A percentile compares a stretch with the other conserved stretches of the same genome.
These are phyloP conservation scores for Hypoxylon trugodes DNA, from an alignment of 495 filamentous ascomycete species.

Conservation along the genomic window DNA sequence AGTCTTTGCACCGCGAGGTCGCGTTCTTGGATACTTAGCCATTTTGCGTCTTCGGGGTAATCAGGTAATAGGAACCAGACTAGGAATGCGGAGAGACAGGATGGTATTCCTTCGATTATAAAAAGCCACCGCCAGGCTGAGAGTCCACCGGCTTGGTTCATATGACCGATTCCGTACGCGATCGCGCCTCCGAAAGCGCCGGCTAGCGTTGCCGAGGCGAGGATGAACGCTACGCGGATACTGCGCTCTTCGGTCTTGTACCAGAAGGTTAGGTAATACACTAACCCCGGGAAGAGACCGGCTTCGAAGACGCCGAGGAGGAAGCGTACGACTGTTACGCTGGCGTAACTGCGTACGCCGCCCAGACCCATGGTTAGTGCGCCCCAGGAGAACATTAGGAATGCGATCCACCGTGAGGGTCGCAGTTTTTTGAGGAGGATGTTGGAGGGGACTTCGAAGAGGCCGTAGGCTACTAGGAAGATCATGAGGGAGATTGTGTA, in stretches of 20 bases:
- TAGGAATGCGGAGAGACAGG: constrained; percentile 66
- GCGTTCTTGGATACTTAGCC: constrained; percentile 70
- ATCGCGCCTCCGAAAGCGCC: constrained; percentile 84
- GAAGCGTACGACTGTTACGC: constrained; percentile 60
- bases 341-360: constrained; percentile 57
- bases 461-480: constrained; percentile 48
- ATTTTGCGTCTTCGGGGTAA: constrained; percentile 77
- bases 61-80: constrained; percentile 79
- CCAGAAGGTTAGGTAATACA: constrained; percentile 87
- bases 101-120: constrained; percentile 72
- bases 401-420: constrained; percentile 63
- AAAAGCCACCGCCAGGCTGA: constrained; percentile 83
- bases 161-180: constrained; percentile 71
- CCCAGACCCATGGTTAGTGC: constrained; percentile 63
- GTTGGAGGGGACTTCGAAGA: constrained; percentile 69
- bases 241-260: constrained; percentile 61
- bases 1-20: constrained; percentile 71
- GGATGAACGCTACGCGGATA: constrained; percentile 74
- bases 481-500: constrained; percentile 76
- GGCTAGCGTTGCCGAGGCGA: constrained; percentile 78
- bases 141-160: constrained; percentile 71
- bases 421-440: constrained; percentile 73
- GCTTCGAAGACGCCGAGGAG: constrained; percentile 65
- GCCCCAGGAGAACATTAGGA: constrained; percentile 66
- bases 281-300: constrained; percentile 80